A percentile compares a stretch with the other conserved stretches of the same genome.
Evolutionary conservation across 352 stramenopile genomes (phyloP).

Genomic region (Lagenidium giganteum): DNA sequence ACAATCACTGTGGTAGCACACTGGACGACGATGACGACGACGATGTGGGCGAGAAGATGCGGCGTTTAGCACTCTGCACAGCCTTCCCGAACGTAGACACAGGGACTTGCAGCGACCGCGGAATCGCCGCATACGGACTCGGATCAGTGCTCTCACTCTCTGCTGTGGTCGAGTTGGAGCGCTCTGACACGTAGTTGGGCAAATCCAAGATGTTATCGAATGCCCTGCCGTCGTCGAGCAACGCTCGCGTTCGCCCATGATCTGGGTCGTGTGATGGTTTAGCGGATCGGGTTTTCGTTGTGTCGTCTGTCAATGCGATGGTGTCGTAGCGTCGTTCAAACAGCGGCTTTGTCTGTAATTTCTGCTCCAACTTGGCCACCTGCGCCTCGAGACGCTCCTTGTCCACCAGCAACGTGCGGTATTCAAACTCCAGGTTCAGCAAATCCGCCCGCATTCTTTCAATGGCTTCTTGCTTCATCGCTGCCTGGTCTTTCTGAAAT

Average conservation of each 20-base stretch:
- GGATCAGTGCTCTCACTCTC: too few species aligned
- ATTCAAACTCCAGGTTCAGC: conserved; percentile 65
- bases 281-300: conserved; percentile 19
- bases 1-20: too few species aligned
- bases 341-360: conserved; percentile 1
- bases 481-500: conserved; percentile 35
- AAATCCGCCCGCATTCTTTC: conserved; percentile 52
- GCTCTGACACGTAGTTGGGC: too few species aligned
- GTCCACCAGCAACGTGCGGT: conserved; percentile 40
- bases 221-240: conserved; percentile 18
- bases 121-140: too few species aligned
- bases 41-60: too few species aligned
- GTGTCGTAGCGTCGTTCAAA: conserved; percentile 29
- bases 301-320: conserved; percentile 28
- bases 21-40: too few species aligned
- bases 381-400: conserved; percentile 29
- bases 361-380: conserved; percentile 24
- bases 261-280: too few species aligned
- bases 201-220: conserved; percentile 64
- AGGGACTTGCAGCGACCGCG: too few species aligned
- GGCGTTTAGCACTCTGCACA: too few species aligned
- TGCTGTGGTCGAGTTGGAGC: too few species aligned
- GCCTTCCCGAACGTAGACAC: too few species aligned
- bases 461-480: conserved; percentile 43
- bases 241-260: too few species aligned